Evolutionary conservation across 2,329 filamentous ascomycete genomes (phyloP), one percentile per base, ranked within the genome.

Genomic region (Zarea fungicola): DNA sequence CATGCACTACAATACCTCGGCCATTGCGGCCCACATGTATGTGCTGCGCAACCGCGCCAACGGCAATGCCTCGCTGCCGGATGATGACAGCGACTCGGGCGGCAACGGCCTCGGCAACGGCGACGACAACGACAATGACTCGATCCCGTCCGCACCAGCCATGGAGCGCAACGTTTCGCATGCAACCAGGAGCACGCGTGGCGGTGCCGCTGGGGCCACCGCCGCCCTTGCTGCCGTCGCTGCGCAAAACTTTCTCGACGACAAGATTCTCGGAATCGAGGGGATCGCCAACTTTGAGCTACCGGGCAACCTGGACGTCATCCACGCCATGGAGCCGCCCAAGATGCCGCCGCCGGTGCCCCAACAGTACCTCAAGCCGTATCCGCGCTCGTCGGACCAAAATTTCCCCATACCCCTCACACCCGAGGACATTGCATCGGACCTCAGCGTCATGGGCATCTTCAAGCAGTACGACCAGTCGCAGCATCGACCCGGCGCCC

Each of bases 111-210:
- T 32, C 23, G 72, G 71, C 9, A 75, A 79, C 34, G 73, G 74
- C 42, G 68, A 70, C 25, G 76, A 77, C 49, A 69, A 73, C 29
- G 75, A 74, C 32, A 69, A 67, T 22, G 73, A 77, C 44, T 69
- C 69, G 5, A 64, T 66, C 13, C 68, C 67, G 1, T 71, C 75
- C 5, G 79, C 78, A 2, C 72, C 74, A 13, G 69, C 69, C 46
- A 84, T 84, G 81, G 81, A 84, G 62, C 75, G 81, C 28, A 78
- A 81, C 52, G 74, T 77, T 11, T 84, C 81, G 9, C 81, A 85
- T 52, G 78, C 78, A 11, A 85, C 82, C 16, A 72, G 81, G 36
- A 84, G 80, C 63, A 83, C 78, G 18, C 74, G 81, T 21, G 78
- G 71, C n/a, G 68, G 66, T 3, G 48, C 41, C 22, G 46, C 32